Conservation (phyloP, 495 filamentous ascomycete species). For the Aspergillus haitiensis region DNA sequence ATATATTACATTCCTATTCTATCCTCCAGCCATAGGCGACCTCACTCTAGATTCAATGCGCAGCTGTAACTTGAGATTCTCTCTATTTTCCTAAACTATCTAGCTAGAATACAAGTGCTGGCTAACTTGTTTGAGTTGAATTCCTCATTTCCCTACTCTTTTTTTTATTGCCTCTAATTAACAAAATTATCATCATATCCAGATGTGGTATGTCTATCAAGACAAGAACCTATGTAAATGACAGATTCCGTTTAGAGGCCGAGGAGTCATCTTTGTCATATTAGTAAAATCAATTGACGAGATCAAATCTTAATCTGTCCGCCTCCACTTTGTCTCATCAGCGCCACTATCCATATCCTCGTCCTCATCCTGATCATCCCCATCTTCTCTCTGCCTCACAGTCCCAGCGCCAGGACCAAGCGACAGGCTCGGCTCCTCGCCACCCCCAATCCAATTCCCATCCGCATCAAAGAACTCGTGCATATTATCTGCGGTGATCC, state of each 20-base stretch:
- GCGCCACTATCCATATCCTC: conserved; percentile 31
- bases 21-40: no score
- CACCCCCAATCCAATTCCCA: conserved; percentile 57
- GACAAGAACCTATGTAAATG: no score
- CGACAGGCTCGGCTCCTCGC: conserved; percentile 38
- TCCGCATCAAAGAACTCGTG: conserved; percentile 71
- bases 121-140: no score
- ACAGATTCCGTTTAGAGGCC: neutral
- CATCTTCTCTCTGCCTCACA: conserved; percentile 49
- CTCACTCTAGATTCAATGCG: no score
- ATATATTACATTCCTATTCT: no score
- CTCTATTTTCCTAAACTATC: no score
- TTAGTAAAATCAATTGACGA: neutral
- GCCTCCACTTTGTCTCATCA: conserved; percentile 61
- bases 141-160: no score
- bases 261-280: neutral
- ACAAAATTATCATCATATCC: no score
- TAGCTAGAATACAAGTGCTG: no score
- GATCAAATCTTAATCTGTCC: conserved; percentile 47
- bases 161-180: no score
- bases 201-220: no score
- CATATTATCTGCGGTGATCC: conserved; percentile 97
- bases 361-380: conserved; percentile 36
- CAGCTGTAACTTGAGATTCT: no score
- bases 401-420: conserved; percentile 61